These are phyloP conservation scores for Knoxdaviesia proteae DNA, from an alignment of 2,329 filamentous ascomycete genomes.

Conservation along the genomic window DNA sequence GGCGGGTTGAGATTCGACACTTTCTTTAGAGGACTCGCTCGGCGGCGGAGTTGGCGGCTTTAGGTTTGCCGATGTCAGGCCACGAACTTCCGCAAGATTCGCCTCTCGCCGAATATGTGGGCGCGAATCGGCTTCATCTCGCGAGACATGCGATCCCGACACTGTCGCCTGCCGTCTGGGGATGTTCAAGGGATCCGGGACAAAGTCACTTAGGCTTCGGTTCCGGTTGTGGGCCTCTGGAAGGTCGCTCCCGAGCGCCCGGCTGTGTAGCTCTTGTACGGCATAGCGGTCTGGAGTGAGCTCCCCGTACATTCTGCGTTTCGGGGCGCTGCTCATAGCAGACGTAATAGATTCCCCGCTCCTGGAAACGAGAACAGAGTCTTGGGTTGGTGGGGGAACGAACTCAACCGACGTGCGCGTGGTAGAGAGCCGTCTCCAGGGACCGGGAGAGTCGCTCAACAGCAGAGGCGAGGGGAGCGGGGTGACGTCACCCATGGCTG, in stretches of 20 bases:
- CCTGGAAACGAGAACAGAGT: slow-evolving; percentile 24
- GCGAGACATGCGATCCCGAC: slow-evolving; percentile 34
- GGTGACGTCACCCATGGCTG: slow-evolving; percentile 59
- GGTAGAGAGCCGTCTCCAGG: slow-evolving; percentile 35
- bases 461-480: slow-evolving; percentile 59
- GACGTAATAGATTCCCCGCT: slow-evolving; percentile 31
- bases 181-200: slow-evolving; percentile 48
- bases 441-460: slow-evolving; percentile 41
- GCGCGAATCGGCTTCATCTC: slow-evolving; percentile 15
- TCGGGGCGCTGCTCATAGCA: slow-evolving; percentile 28
- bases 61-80: slow-evolving; percentile 38
- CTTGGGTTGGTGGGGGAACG: slow-evolving; percentile 15
- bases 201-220: slow-evolving; percentile 75
- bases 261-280: slow-evolving; percentile 8
- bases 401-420: slow-evolving; percentile 26
- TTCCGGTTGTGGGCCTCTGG: slow-evolving; percentile 38
- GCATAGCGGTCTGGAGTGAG: slow-evolving; percentile 9
- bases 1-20: slow-evolving; percentile 19
- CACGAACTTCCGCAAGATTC: slow-evolving; percentile 59
- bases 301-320: slow-evolving; percentile 34
- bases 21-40: slow-evolving; percentile 43
- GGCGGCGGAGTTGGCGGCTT: slow-evolving; percentile 64
- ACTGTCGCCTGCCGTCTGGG: slow-evolving; percentile 56
- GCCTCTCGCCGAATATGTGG: slow-evolving; percentile 49
- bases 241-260: neutral